Evolutionary conservation across 169 alveolate species (phyloP).

Genomic region (Ichthyophthirius multifiliis): DNA sequence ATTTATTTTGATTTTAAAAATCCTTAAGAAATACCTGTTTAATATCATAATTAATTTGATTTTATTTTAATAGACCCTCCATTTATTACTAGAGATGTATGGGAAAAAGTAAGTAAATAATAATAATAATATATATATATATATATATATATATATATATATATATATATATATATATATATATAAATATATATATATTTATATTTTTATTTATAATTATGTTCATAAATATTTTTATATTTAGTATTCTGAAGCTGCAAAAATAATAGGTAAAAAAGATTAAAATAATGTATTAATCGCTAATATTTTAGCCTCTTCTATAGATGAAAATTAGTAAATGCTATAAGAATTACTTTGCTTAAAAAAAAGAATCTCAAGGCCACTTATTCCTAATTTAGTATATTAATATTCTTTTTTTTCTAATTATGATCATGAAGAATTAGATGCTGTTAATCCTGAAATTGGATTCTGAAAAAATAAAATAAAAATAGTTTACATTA

Average conservation of each 20-base stretch:
- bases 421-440: constrained; percentile 67
- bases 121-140: neutral
- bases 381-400: constrained; percentile 82
- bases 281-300: constrained; percentile 21
- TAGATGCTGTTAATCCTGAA: constrained; percentile 64
- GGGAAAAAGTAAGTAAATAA: constrained; percentile 54
- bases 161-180: neutral
- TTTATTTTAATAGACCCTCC: constrained; percentile 84
- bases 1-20: constrained; percentile 65
- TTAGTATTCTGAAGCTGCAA: constrained; percentile 59
- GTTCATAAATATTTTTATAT: too few species aligned
- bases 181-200: neutral
- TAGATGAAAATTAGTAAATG: constrained; percentile 76
- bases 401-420: constrained; percentile 75
- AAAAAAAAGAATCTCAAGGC: constrained; percentile 52
- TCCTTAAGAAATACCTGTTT: constrained; percentile 58
- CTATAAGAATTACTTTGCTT: constrained; percentile 58
- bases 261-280: constrained; percentile 48
- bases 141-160: neutral
- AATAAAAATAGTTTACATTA: too few species aligned
- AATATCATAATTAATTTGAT: constrained; percentile 61
- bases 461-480: constrained; percentile 36
- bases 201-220: neutral
- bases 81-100: constrained; percentile 83
- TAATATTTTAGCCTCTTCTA: constrained; percentile 58